phyloP scores from a whole-genome alignment of 495 filamentous ascomycete species.

The Letharia columbiana region DNA sequence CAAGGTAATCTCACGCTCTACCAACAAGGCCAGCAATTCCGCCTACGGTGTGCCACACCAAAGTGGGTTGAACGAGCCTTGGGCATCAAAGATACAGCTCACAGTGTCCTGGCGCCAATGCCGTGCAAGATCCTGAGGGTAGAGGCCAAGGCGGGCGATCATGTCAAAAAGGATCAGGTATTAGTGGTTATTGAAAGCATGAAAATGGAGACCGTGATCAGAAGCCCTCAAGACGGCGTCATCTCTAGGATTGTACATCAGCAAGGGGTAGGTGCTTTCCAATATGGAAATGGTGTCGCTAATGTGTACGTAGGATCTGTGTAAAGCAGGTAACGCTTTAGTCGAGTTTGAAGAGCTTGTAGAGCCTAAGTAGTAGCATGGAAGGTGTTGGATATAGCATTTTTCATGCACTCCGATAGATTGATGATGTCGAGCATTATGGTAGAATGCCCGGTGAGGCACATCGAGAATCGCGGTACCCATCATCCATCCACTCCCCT shows the following conservation, averaged over 20 bases:
- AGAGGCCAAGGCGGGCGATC: conserved; percentile 70
- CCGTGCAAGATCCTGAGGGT: conserved; percentile 87
- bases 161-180: conserved; percentile 75
- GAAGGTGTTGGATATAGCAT: background rate
- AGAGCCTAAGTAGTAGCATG: background rate
- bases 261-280: conserved; percentile 60
- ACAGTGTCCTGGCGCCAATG: conserved; percentile 87
- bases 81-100: conserved; percentile 68
- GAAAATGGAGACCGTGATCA: conserved; percentile 99
- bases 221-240: conserved; percentile 74
- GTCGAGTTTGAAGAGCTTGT: conserved; percentile 39
- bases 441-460: no score
- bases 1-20: conserved; percentile 60
- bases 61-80: conserved; percentile 80
- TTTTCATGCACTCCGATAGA: background rate
- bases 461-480: no score
- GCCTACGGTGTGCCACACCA: conserved; percentile 57
- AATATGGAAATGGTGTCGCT: conserved; percentile 9
- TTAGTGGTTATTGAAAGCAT: conserved; percentile 97
- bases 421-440: background rate
- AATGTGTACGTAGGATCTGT: conserved; percentile 40
- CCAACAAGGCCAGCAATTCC: conserved; percentile 71
- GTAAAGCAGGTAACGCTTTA: conserved; percentile 50
- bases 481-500: background rate
- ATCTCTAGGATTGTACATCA: conserved; percentile 77